These are phyloP conservation scores for Rhizophagus sp. DNA, from an alignment of 192 early-diverging fungal genomes.

Conservation along the genomic window DNA sequence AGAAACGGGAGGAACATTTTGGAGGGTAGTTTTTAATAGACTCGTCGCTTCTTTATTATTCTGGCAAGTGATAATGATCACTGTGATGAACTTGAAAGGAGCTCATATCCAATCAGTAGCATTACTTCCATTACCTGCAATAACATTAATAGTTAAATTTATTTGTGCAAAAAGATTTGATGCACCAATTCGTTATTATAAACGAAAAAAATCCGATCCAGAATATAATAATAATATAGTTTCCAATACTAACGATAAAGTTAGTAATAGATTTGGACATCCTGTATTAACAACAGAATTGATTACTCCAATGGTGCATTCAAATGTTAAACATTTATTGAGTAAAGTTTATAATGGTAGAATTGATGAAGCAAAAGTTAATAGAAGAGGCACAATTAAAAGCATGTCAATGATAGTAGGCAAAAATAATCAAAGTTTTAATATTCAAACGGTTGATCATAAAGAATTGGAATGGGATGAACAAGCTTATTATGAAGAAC, in stretches of 20 bases:
- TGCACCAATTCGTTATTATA: slow-evolving; percentile 56
- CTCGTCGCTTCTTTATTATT: slow-evolving; percentile 61
- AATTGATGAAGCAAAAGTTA: slow-evolving; percentile 23
- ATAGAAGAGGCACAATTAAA: slow-evolving; percentile 33
- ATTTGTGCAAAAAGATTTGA: slow-evolving; percentile 47
- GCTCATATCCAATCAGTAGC: slow-evolving; percentile 45
- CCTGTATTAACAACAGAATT: slow-evolving; percentile 63
- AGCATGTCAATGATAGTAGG: slow-evolving; percentile 29
- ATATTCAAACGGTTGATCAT: slow-evolving; percentile 39
- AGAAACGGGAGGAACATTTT: slow-evolving; percentile 73
- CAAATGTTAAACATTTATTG: slow-evolving; percentile 63
- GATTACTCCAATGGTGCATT: slow-evolving; percentile 68
- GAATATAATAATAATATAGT: slow-evolving; percentile 17
- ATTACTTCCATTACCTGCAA: slow-evolving; percentile 60
- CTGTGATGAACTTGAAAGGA: slow-evolving; percentile 55
- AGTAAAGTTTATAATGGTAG: slow-evolving; percentile 60
- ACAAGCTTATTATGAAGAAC: slow-evolving; percentile 23
- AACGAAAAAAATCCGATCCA: slow-evolving; percentile 34
- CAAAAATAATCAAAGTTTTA: background rate
- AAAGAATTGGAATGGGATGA: slow-evolving; percentile 41
- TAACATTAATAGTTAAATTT: slow-evolving; percentile 58
- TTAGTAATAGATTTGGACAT: slow-evolving; percentile 60
- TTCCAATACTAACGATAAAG: slow-evolving; percentile 31
- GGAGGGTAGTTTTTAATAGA: slow-evolving; percentile 71
- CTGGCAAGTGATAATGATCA: slow-evolving; percentile 69